phyloP scores from a whole-genome alignment of 352 stramenopile genomes.

The Globisporangium barbulae region DNA sequence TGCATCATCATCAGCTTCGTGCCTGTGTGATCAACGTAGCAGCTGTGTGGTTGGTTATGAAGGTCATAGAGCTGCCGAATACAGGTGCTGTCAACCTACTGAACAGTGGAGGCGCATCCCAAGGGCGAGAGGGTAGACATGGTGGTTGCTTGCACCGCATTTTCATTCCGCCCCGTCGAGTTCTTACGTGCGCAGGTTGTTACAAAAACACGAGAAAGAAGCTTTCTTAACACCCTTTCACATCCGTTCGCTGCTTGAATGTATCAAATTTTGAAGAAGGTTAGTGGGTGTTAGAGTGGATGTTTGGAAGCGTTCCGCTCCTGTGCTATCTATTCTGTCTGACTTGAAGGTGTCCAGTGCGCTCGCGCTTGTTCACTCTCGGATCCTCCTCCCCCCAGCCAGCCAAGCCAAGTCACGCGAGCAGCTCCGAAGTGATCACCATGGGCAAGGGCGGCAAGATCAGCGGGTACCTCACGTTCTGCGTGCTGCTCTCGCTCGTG shows the following conservation, averaged over 20 bases:
- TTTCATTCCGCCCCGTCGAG: background rate
- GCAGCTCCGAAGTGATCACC: slow-evolving; percentile 2
- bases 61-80: background rate
- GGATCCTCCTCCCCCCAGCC: background rate
- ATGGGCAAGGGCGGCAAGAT: slow-evolving; percentile 57
- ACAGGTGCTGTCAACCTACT: background rate
- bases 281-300: background rate
- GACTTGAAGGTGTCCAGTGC: slow-evolving; percentile 13
- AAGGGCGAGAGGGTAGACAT: background rate
- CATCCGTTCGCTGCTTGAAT: background rate
- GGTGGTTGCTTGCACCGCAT: background rate
- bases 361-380: slow-evolving; percentile 2
- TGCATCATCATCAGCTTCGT: background rate
- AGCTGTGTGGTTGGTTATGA: background rate
- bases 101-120: background rate
- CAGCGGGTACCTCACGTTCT: slow-evolving; percentile 35
- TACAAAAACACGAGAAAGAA: slow-evolving; percentile 1
- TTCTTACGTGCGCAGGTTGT: background rate
- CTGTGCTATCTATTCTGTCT: slow-evolving; percentile 1
- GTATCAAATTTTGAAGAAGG: background rate
- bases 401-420: background rate
- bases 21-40: too few species aligned
- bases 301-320: background rate
- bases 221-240: background rate
- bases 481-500: slow-evolving; percentile 35